Evolutionary conservation across 2,329 filamentous ascomycete genomes (phyloP).

Genomic region (Aspergillus sp.): DNA sequence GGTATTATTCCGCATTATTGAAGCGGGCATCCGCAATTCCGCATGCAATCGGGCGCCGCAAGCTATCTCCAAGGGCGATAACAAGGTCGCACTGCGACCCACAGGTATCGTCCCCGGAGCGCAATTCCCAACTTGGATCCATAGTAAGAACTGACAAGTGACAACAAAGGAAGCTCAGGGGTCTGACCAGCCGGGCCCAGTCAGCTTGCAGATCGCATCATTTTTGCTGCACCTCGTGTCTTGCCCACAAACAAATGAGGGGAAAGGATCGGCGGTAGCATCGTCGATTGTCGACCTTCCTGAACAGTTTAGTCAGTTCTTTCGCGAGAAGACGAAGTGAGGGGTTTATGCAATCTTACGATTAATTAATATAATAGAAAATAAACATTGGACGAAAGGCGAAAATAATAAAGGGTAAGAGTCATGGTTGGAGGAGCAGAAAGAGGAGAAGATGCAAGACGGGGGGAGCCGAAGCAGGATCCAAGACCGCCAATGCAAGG

Average conservation of each 20-base stretch:
- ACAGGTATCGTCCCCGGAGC: neutral
- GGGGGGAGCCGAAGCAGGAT: neutral
- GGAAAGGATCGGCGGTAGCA: conserved; percentile 6
- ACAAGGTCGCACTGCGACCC: conserved; percentile 7
- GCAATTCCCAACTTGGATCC: neutral
- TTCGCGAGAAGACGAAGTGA: neutral
- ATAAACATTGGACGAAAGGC: neutral
- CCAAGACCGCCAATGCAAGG: conserved; percentile 9
- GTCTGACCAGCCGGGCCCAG: neutral
- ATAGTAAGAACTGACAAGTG: neutral
- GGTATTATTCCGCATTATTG: neutral
- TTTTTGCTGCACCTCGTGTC: neutral
- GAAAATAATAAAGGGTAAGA: neutral
- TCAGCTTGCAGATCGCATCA: conserved; percentile 11
- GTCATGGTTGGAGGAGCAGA: neutral
- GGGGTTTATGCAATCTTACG: neutral
- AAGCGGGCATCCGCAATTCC: neutral
- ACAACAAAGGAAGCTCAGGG: conserved; percentile 2
- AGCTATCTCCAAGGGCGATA: neutral
- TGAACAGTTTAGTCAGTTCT: neutral
- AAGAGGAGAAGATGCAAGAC: neutral
- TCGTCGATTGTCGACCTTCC: conserved; percentile 2
- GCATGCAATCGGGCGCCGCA: neutral
- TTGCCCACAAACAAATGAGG: neutral
- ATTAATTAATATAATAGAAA: neutral